These are phyloP conservation scores for Candolleomyces eurysporus DNA, from an alignment of 768 basidiomycete species.

Conservation along the genomic window DNA sequence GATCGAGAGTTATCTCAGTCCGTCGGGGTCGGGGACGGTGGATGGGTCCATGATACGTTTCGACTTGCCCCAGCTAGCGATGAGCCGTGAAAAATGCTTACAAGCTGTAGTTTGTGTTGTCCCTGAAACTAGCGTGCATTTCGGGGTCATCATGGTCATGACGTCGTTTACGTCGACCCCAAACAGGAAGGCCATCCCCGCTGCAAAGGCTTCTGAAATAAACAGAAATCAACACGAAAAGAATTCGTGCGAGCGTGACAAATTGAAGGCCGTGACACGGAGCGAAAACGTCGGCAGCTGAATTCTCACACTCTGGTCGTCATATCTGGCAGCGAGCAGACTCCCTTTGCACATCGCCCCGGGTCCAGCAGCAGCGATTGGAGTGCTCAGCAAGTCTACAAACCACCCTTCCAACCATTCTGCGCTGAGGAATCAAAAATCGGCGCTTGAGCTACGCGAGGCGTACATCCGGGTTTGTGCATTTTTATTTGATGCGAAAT, in stretches of 20 bases:
- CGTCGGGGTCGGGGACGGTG: background rate
- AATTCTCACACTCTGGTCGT: conserved; percentile 26
- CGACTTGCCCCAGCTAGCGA: too few species aligned
- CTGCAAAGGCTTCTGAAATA: background rate
- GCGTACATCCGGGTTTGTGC: conserved; percentile 20
- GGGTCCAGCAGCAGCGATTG: background rate
- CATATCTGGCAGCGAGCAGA: conserved; percentile 27
- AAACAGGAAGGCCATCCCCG: too few species aligned
- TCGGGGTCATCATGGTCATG: too few species aligned
- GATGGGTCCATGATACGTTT: too few species aligned
- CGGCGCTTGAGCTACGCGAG: background rate
- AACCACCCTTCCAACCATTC: background rate
- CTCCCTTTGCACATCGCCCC: background rate
- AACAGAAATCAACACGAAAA: background rate
- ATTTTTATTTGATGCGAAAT: conserved; percentile 30
- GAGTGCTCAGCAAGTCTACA: background rate
- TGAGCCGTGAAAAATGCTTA: too few species aligned
- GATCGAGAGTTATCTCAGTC: background rate
- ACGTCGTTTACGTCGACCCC: too few species aligned
- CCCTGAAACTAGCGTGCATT: too few species aligned
- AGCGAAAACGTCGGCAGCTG: conserved; percentile 15
- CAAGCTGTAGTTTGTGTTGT: too few species aligned
- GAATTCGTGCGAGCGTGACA: conserved; percentile 7
- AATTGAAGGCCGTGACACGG: background rate
- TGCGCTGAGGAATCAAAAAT: background rate